Base-by-base conservation (phyloP, 192 early-diverging fungal genomes). In the Paraglomus brasilianum region DNA sequence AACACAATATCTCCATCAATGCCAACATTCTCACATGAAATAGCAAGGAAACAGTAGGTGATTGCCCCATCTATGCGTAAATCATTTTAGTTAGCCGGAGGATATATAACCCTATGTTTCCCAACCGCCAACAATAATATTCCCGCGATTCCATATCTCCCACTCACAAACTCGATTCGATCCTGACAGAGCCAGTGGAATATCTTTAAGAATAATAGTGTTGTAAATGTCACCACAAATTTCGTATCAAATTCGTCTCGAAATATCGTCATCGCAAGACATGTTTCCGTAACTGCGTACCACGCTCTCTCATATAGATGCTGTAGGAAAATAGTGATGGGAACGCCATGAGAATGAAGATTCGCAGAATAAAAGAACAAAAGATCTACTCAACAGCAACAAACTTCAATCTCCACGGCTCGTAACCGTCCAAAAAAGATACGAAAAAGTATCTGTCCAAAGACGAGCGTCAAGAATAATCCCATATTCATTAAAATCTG, bases 241-340 rank as follows among this genome's bases (percentile, higher is more conserved):
- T 79, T 88, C 9, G 90, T 83, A 74, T 97, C 89, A 75, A 98
- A 97, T 75, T 96, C 93, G 75, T 97, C 95, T 42, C 93, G 84
- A 78, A 99, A 94, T 45, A 97, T 89, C 8, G 97, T 96, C 87
- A 97, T 91, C 19, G 95, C 95, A 45, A 99, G 79, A 74, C 92
- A 93, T 5, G 93, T 97, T 75, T 99, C 97, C 42, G 95, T 97
- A 45, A 99, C 88, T 8, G 95, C 93, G 77, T 95, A 93, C 97
- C 97, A 99, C 10, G 94, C 91, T 22, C 91, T 85, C 74, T 99
- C 97, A 72, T 99, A 98, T n/a, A 98, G 80, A 71, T 97, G 95
- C 90, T 92, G 62, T 61, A 30, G 19, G 43, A 44, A 78, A 19
- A 60, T 8, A 41, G 13, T 9, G 46, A 44, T 36, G 8, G 41